Conservation (phyloP, 1,139 yeast genomes). For the Yamadazyma oceani region DNA sequence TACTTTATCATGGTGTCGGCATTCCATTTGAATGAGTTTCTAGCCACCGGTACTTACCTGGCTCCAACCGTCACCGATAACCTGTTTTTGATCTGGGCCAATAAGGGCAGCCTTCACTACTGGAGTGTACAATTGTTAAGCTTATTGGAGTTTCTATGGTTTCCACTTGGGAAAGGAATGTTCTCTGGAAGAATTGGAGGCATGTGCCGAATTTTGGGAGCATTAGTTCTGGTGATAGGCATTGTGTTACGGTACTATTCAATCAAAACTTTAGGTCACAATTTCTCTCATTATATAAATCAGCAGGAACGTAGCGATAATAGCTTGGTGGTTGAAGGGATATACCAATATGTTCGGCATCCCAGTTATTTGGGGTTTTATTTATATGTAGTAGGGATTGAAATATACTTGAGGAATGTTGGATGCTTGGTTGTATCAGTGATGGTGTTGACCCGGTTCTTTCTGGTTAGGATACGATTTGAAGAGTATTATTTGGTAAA, state of each 20-base stretch:
- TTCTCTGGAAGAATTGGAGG: constrained; percentile 1
- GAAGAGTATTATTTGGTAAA: constrained; percentile 38
- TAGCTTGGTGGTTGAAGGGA: constrained; percentile 31
- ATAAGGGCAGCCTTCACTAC: constrained; percentile 34
- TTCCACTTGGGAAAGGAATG: constrained; percentile 6
- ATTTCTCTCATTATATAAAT: constrained; percentile 35
- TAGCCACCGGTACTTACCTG: constrained; percentile 26
- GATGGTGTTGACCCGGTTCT: constrained; percentile 27
- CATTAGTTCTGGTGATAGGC: constrained; percentile 8
- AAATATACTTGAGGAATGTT: constrained; percentile 28
- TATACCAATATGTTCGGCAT: constrained; percentile 33
- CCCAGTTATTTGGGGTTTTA: constrained; percentile 48
- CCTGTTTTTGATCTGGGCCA: constrained; percentile 40
- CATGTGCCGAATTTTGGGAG: constrained; percentile 10
- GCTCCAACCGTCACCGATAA: constrained; percentile 22
- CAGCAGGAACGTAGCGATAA: constrained; percentile 8
- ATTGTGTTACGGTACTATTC: constrained; percentile 26
- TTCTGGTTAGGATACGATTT: constrained; percentile 31
- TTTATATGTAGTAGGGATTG: constrained; percentile 36
- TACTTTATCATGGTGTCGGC: constrained; percentile 4
- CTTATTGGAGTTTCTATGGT: constrained; percentile 25
- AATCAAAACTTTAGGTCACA: constrained; percentile 36
- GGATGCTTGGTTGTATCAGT: constrained; percentile 20
- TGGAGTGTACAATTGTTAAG: constrained; percentile 29
- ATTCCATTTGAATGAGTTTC: constrained; percentile 35